Base-by-base conservation (phyloP, 768 basidiomycete genomes). In the Hypholoma fasciculare region DNA sequence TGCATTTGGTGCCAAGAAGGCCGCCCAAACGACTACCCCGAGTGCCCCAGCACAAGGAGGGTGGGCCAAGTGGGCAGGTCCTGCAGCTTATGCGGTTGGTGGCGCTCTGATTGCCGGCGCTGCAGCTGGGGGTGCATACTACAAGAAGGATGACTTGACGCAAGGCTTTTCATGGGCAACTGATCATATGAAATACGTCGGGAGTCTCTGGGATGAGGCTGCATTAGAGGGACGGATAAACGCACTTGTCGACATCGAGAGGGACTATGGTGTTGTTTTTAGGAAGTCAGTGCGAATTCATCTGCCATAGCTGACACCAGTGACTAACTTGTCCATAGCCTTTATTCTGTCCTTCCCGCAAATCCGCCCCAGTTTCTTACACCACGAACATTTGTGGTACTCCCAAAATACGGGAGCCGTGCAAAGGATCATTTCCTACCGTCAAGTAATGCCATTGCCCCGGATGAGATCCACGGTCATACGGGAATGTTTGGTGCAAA, bases 161-260 rank as follows among this genome's bases (percentile, higher is more conserved):
- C 78, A 78, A 43, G 85, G 90, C 2, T 89, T 89, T 63, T 74
- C 78, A 11, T 94, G 88, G 87, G 87, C 87, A 2, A 86, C 81
- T 30, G 94, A 96, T 63, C 95, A 98, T 70, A 84, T 97, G 85
- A 90, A 88, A 67, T 98, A 89, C 70, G 87, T 96, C 8, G 85
- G 90, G 43, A 90, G 80, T 63, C 73, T 97, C 30, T 96, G 94
- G 95, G 87, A 96, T 63, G 84, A 87, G 63, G 77, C 79, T 19
- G 77, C 74, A 9, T 75, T 95, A 72, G 77, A 78, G 39, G 72
- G 68, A 57, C 80, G 95, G 19, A 65, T 96, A 52, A 83, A 87
- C 26, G 76, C 75, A 27, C 71, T 97, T 51, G 72, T 89, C 44
- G 76, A 79, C 49, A 76, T 87, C 44, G 85, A 90, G 55, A 74